Evolutionary conservation across 768 basidiomycete genomes (phyloP).

Genomic region (Rhizopogon sp.): DNA sequence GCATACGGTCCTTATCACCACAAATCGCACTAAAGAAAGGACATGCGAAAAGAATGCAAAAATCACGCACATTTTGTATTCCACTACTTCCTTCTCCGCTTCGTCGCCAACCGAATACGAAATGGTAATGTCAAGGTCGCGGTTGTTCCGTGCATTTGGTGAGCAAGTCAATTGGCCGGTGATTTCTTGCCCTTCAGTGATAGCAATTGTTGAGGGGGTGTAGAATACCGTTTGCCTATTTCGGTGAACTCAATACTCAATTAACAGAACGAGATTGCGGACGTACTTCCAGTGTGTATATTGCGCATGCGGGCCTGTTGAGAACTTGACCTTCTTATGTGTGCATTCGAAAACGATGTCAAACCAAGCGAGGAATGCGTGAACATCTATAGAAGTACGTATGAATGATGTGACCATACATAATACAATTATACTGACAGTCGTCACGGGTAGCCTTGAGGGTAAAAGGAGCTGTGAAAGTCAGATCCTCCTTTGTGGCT

Average conservation of each 20-base stretch:
- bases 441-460: slow-evolving; percentile 85
- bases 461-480: slow-evolving; percentile 76
- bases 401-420: background rate
- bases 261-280: background rate
- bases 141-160: slow-evolving; percentile 89
- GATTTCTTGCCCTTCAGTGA: slow-evolving; percentile 69
- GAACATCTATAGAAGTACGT: slow-evolving; percentile 57
- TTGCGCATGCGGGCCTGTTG: slow-evolving; percentile 95
- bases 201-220: slow-evolving; percentile 71
- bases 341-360: slow-evolving; percentile 94
- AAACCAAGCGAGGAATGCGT: slow-evolving; percentile 99
- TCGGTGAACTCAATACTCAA: background rate
- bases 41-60: slow-evolving; percentile 23
- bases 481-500: slow-evolving; percentile 91
- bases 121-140: slow-evolving; percentile 90
- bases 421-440: slow-evolving; percentile 49
- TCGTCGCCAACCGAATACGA: slow-evolving; percentile 50
- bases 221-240: slow-evolving; percentile 96
- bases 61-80: slow-evolving; percentile 84
- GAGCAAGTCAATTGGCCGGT: slow-evolving; percentile 69
- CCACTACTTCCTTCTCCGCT: slow-evolving; percentile 30
- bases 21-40: slow-evolving; percentile 10
- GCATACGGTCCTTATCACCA: slow-evolving; percentile 34
- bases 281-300: slow-evolving; percentile 96
- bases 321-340: slow-evolving; percentile 94